Evolutionary conservation across 2,329 filamentous ascomycete species (phyloP).

Genomic region (Stachybotrys chlorohalonatus): DNA sequence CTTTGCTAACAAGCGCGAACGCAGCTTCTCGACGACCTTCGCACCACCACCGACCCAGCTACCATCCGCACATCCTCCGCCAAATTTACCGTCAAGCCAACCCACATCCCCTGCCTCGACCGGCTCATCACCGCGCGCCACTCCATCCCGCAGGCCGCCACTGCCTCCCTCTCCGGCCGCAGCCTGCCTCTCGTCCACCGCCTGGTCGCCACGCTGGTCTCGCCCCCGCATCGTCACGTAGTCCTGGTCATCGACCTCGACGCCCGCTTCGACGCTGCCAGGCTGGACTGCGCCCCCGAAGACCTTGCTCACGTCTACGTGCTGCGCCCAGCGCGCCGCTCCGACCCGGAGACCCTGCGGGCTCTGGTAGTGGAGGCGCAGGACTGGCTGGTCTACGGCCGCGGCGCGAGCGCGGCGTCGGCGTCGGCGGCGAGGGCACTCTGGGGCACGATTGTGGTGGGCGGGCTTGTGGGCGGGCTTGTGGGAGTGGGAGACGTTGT

Average conservation of each 20-base stretch:
- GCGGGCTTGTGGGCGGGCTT: constrained; percentile 24
- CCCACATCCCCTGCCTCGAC: constrained; percentile 36
- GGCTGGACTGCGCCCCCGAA: constrained; percentile 25
- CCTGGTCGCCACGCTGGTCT: constrained; percentile 42
- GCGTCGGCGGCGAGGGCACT: constrained; percentile 37
- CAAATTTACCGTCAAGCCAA: constrained; percentile 17
- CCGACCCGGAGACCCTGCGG: constrained; percentile 16
- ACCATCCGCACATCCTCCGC: constrained; percentile 9
- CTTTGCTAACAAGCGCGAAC: neutral
- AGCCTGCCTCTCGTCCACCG: constrained; percentile 47
- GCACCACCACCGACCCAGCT: constrained; percentile 13
- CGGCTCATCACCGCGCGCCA: constrained; percentile 37
- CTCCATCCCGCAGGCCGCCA: constrained; percentile 36
- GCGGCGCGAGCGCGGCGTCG: constrained; percentile 14
- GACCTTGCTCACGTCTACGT: constrained; percentile 44
- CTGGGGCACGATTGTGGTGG: constrained; percentile 51
- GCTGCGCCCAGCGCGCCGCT: constrained; percentile 27
- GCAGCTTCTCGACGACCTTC: constrained; percentile 12
- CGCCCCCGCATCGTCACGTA: constrained; percentile 34
- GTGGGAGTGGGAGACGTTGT: constrained; percentile 20
- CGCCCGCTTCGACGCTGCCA: constrained; percentile 43
- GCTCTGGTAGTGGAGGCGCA: constrained; percentile 31
- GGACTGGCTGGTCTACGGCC: constrained; percentile 41
- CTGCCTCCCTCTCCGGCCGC: constrained; percentile 42
- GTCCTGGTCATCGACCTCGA: constrained; percentile 48